Evolutionary conservation across 768 basidiomycete species (phyloP).

Genomic region (Kondoa subrosea): DNA sequence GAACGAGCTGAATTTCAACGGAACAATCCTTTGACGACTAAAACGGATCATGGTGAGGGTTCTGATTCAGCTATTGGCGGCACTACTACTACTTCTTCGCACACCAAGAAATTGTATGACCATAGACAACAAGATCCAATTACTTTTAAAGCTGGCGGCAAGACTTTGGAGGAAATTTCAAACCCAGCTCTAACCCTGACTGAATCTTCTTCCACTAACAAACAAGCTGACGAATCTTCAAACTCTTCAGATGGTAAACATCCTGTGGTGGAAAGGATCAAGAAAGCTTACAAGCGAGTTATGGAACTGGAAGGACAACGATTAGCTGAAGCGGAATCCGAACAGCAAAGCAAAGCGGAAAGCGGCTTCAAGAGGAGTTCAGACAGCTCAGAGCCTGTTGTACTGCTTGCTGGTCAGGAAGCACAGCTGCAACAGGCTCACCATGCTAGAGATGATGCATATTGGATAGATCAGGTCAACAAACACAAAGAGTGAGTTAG

Average conservation of each 20-base stretch:
- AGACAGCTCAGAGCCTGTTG: background rate
- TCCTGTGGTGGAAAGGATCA: conserved; percentile 56
- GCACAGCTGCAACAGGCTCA: conserved; percentile 2
- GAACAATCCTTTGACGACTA: background rate
- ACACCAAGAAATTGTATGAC: conserved; percentile 51
- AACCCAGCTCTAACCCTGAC: no score
- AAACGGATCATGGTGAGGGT: background rate
- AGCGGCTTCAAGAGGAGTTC: conserved; percentile 7
- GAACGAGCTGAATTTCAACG: background rate
- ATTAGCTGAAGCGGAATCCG: conserved; percentile 35
- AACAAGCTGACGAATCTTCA: conserved; percentile 43
- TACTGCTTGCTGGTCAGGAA: conserved; percentile 2
- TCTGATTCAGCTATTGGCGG: background rate
- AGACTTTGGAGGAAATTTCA: conserved; percentile 11
- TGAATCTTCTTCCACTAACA: no score
- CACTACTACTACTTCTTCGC: background rate
- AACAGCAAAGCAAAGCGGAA: conserved; percentile 16
- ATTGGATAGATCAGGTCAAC: conserved; percentile 35
- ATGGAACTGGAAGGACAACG: conserved; percentile 58
- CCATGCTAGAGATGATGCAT: conserved; percentile 27
- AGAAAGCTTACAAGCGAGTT: conserved; percentile 67
- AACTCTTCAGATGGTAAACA: conserved; percentile 42
- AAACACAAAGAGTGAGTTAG: conserved; percentile 63
- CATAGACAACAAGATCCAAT: conserved; percentile 81
- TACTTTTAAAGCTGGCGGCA: conserved; percentile 47